Evolutionary conservation across 441 rosid genomes (phyloP).

Genomic region (Adansonia rubrostipa): DNA sequence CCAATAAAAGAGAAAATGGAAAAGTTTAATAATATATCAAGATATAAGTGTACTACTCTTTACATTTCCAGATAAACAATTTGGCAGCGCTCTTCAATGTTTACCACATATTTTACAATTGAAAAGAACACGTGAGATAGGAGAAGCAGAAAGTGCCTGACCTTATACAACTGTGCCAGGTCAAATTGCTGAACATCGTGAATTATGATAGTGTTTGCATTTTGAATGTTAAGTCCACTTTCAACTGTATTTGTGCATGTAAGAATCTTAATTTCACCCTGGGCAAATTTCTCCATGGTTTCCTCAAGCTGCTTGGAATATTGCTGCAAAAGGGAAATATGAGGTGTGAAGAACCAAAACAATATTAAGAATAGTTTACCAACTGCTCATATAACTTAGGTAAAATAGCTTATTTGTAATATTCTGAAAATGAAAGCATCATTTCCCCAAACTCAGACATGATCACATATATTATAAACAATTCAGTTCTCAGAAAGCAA

Average conservation of each 20-base stretch:
- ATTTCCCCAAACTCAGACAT: neutral
- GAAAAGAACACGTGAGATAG: conserved; percentile 1
- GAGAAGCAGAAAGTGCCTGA: conserved; percentile 36
- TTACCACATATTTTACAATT: conserved; percentile 13
- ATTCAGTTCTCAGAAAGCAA: neutral
- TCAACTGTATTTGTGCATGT: conserved; percentile 94
- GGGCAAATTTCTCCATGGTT: conserved; percentile 92
- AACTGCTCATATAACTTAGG: neutral
- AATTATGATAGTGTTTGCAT: conserved; percentile 92
- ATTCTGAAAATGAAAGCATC: conserved; percentile 7
- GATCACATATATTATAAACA: conserved; percentile 7
- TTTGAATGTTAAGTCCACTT: conserved; percentile 98
- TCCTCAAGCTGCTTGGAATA: conserved; percentile 89
- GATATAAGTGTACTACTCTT: neutral
- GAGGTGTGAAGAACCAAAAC: neutral
- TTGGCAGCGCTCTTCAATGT: neutral
- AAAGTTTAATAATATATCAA: neutral
- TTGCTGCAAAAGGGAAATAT: conserved; percentile 60
- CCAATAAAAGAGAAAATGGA: conserved; percentile 13
- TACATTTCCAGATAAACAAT: conserved; percentile 19
- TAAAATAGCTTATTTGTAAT: neutral
- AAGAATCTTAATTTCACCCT: conserved; percentile 83
- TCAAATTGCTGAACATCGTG: conserved; percentile 99
- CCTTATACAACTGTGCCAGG: conserved; percentile 95
- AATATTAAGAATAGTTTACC: neutral